Conservation (phyloP, 202 grass and related monocot species). For the Panicum virgatum region DNA sequence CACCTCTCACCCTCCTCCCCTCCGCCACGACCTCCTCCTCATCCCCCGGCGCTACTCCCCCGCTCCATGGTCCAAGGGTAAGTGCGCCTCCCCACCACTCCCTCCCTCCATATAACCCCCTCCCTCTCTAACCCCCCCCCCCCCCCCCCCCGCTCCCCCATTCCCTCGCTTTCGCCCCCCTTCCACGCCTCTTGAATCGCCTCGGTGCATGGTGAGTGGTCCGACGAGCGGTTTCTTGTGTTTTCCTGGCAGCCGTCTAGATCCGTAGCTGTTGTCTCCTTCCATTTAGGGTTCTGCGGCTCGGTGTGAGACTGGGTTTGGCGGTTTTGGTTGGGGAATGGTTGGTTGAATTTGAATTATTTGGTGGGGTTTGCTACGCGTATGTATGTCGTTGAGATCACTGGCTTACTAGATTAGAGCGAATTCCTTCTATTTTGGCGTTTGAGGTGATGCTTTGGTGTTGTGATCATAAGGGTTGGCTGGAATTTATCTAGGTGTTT, state of each 20-base stretch:
- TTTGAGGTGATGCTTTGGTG: background rate
- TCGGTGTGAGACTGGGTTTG: too few relatives aligned
- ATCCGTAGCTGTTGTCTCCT: background rate
- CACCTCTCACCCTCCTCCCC: conserved; percentile 10
- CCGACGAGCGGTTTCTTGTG: background rate
- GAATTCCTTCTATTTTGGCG: background rate
- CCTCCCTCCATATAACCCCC: background rate
- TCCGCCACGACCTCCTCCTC: background rate
- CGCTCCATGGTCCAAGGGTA: conserved; percentile 58
- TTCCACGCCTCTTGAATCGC: background rate
- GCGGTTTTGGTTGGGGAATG: background rate
- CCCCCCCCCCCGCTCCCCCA: background rate
- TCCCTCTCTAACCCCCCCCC: too few relatives aligned
- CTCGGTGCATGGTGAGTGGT: conserved; percentile 14
- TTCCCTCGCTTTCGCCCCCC: background rate
- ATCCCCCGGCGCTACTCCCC: conserved; percentile 34
- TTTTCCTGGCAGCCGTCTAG: background rate
- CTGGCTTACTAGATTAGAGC: background rate
- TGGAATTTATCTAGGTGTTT: background rate
- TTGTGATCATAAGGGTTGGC: background rate
- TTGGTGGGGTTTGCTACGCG: too few relatives aligned
- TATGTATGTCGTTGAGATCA: background rate
- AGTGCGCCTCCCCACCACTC: conserved; percentile 46
- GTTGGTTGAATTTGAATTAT: background rate
- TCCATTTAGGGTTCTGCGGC: background rate